A percentile compares a stretch with the other conserved stretches of the same genome.
phyloP scores from a whole-genome alignment of 2,329 filamentous ascomycete species.

The Rhytidhysteron rufulum region DNA sequence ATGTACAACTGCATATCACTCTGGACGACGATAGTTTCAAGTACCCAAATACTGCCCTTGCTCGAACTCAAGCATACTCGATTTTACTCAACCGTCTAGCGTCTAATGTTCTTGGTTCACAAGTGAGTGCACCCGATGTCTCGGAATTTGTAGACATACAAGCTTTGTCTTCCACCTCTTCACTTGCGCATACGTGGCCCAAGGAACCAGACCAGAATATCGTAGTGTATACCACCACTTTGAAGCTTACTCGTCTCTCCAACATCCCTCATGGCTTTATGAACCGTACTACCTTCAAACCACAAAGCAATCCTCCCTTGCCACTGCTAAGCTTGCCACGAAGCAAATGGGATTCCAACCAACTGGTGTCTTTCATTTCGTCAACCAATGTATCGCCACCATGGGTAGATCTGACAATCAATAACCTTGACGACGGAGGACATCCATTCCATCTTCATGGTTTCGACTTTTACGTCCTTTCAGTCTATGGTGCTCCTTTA shows the following conservation, averaged over 20 bases:
- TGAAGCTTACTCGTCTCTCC: slow-evolving; percentile 40
- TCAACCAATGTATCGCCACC: slow-evolving; percentile 7
- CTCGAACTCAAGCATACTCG: slow-evolving; percentile 12
- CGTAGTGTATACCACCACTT: slow-evolving; percentile 45
- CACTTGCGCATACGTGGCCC: neutral
- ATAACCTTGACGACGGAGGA: slow-evolving; percentile 49
- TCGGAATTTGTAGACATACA: slow-evolving; percentile 18
- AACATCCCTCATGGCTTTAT: slow-evolving; percentile 47
- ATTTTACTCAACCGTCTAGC: slow-evolving; percentile 26
- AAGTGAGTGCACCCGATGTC: neutral
- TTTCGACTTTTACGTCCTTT: slow-evolving; percentile 23
- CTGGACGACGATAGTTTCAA: slow-evolving; percentile 38
- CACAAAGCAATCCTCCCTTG: slow-evolving; percentile 31
- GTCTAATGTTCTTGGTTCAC: neutral
- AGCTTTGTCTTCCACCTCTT: slow-evolving; percentile 15
- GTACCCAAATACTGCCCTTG: slow-evolving; percentile 42
- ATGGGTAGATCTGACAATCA: slow-evolving; percentile 49
- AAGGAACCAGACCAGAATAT: slow-evolving; percentile 34
- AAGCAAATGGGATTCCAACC: slow-evolving; percentile 40
- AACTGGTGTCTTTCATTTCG: slow-evolving; percentile 36
- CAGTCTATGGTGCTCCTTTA: slow-evolving; percentile 13
- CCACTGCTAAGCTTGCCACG: slow-evolving; percentile 34
- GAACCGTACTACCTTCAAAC: slow-evolving; percentile 45
- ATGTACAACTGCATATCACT: slow-evolving; percentile 3
- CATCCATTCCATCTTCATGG: slow-evolving; percentile 49